A percentile compares a stretch with the other conserved stretches of the same genome.
These are phyloP conservation scores for Elsinoe perseae DNA, from an alignment of 2,329 filamentous ascomycete genomes.

Conservation along the genomic window DNA sequence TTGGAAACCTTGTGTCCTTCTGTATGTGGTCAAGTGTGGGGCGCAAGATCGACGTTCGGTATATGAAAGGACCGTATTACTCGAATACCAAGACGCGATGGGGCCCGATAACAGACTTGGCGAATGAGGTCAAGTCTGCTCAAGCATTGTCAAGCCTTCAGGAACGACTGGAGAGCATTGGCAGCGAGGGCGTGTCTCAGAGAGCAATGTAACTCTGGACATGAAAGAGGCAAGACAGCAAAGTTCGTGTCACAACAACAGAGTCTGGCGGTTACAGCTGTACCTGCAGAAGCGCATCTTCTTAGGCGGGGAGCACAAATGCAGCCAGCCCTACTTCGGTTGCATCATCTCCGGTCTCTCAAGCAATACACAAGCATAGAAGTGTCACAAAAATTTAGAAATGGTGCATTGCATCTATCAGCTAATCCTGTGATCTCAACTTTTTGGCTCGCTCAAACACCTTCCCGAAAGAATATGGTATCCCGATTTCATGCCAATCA, in stretches of 20 bases:
- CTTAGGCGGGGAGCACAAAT: not conserved
- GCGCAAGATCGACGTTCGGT: not conserved
- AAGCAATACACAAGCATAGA: not conserved
- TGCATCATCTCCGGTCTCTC: not conserved
- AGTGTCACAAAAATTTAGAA: not conserved
- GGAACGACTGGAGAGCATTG: conserved; percentile 1
- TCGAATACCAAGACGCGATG: not conserved
- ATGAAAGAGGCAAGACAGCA: too few species aligned
- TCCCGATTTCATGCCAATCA: not conserved
- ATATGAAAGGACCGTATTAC: not conserved
- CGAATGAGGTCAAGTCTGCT: not conserved
- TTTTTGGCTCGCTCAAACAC: conserved; percentile 1
- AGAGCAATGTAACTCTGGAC: too few species aligned
- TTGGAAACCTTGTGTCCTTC: not conserved
- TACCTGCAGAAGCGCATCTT: not conserved
- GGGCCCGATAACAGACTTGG: conserved; percentile 9
- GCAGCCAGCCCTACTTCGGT: not conserved
- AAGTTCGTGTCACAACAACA: too few species aligned
- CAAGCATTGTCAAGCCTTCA: conserved; percentile 13
- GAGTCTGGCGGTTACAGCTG: not conserved
- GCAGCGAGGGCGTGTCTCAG: not conserved
- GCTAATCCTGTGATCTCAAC: conserved; percentile 9
- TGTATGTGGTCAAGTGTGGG: conserved; percentile 10
- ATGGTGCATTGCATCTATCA: not conserved
- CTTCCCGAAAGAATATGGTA: conserved; percentile 13